Base-by-base conservation (phyloP, 345 rosid genomes). In the Pistacia vera region DNA sequence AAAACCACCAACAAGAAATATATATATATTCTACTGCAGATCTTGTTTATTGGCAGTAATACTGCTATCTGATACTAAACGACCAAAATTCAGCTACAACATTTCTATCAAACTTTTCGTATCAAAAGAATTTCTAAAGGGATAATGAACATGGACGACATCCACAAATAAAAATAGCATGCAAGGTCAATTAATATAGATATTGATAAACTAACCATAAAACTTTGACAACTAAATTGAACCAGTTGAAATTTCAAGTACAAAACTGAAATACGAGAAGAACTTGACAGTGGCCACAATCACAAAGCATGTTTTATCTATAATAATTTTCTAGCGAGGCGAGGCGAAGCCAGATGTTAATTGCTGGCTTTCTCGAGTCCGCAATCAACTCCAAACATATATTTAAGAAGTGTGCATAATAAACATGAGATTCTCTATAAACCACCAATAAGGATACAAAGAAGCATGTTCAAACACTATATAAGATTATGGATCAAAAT, bases 401-500 rank as follows among this genome's bases (percentile, higher is more conserved):
- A 25, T 5, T 16, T 11, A 60, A 3, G 17, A 33, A 55, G 8
- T 28, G 16, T 16, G 16, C 57, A 9, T 33, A n/a, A 38, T 55
- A 33, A 35, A 41, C 69, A 63, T 20, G 16, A 22, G 70, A 44
- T 66, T 49, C 72, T 49, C 72, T n/a, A 68, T 52, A 65, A 65
- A 61, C 44, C 36, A 3, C 8, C 18, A 44, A 46, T 20, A 52
- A 38, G n/a, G 22, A 63, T 64, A 74, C 70, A 74, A 20, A 74
- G 8, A 30, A 33, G 65, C 64, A 54, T 74, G 8, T 54, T 57
- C 38, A 3, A n/a, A 38, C 70, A 20, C 20, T 16, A 14, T 36
- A 2, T 14, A 68, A 30, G 69, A 51, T n/a, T 17, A 16, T 35
- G 35, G 28, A 72, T 72, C 73, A 64, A 66, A 52, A 68, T 28